Conservation (phyloP, 2,329 filamentous ascomycete species). For the Aspergillus viridinutans region DNA sequence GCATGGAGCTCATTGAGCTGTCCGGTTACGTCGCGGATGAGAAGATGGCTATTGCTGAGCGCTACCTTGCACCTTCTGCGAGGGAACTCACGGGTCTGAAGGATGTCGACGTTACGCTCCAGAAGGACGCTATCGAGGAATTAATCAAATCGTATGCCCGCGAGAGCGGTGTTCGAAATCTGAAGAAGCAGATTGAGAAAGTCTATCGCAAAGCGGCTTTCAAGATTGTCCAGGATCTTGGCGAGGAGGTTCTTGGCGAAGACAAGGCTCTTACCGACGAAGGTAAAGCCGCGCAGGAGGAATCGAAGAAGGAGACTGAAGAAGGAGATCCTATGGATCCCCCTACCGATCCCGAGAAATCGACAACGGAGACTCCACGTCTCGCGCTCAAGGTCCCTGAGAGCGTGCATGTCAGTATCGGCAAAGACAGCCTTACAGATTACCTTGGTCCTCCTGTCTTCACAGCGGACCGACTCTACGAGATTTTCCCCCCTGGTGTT, state of each 20-base stretch:
- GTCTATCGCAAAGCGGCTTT: conserved; percentile 95
- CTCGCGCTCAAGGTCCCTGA: conserved; percentile 80
- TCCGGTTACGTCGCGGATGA: conserved; percentile 97
- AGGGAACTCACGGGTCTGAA: conserved; percentile 89
- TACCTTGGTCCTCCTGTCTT: conserved; percentile 96
- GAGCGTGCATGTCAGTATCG: conserved; percentile 77
- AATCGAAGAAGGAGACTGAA: conserved; percentile 54
- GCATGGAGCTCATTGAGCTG: conserved; percentile 96
- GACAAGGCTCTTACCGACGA: conserved; percentile 78
- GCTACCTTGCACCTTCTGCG: conserved; percentile 88
- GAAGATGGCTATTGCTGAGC: conserved; percentile 97
- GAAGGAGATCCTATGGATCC: conserved; percentile 59
- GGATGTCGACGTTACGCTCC: conserved; percentile 82
- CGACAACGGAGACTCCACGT: conserved; percentile 57
- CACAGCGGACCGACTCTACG: conserved; percentile 92
- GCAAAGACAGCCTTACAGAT: conserved; percentile 87
- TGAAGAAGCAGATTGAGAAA: conserved; percentile 99
- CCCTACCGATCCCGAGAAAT: conserved; percentile 40
- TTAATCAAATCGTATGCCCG: conserved; percentile 98
- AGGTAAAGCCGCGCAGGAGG: conserved; percentile 71
- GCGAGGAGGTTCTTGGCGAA: conserved; percentile 77
- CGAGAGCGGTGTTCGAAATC: conserved; percentile 91
- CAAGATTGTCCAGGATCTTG: conserved; percentile 93
- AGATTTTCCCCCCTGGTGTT: conserved; percentile 86
- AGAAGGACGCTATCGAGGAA: conserved; percentile 84